Base-by-base conservation (phyloP, 2,329 filamentous ascomycete genomes). In the Exophiala mesophila region DNA sequence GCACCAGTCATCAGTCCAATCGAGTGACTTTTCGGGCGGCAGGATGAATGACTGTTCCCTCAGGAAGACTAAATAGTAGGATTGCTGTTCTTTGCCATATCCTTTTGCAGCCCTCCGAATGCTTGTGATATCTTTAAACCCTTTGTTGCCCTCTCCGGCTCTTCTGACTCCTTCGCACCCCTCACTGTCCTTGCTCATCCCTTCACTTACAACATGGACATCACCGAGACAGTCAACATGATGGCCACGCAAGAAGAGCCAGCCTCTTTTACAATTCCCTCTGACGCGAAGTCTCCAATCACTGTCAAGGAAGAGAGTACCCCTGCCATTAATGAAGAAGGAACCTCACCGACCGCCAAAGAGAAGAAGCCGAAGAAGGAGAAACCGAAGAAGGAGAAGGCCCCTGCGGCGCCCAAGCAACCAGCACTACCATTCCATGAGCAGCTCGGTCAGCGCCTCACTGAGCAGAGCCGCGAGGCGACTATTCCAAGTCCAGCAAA, bases 341-440 rank as follows among this genome's bases (percentile, higher is more conserved):
- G 21, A 10, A 7, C 15, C 9, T 8, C 19, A 20, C 9, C 31
- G 12, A 8, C 21, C 9, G 10, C 19, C 15, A 44, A 38, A 13
- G 24, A 31, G 23, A 44, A 44, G 18, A 44, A 39, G 7, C 20
- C 12, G n/a, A 37, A 37, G 41, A 44, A 37, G 18, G 6, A 19
- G 3, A 39, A 44, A 26, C 18, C 28, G 23, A 44, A 39, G 4
- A 44, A 44, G 26, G 19, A 37, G 19, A 44, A 44, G 23, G 34
- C 26, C 5, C 34, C 24, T 5, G 4, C 23, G 2, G 26, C 18
- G 21, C 38, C 38, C 15, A 20, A 23, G 12, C 15, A 13, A 8
- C 34, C 41, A 16, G 41, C 37, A 3, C 8, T 44, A 18, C 41
- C 41, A 8, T 44, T 44, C 26, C 31, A 44, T 19, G 15, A 44